A percentile compares a stretch with the other conserved stretches of the same genome.
phyloP scores from a whole-genome alignment of 768 basidiomycete genomes.

The Mrakia hoshinonis region DNA sequence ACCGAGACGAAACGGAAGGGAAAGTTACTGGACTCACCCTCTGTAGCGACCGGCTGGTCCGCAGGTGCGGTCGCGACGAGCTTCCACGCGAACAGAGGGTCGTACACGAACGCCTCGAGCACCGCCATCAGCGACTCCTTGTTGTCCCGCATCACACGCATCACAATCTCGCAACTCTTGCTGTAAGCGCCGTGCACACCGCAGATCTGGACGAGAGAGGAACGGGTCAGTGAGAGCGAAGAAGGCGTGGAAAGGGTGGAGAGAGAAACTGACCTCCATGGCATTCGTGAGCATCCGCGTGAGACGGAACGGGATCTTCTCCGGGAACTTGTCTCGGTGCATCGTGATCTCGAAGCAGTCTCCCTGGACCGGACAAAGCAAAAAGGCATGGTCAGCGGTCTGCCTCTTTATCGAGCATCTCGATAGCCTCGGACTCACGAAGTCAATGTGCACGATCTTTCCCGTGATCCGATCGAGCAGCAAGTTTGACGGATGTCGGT shows the following conservation, averaged over 20 bases:
- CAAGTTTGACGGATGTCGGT: slow-evolving; percentile 92
- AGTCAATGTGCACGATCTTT: slow-evolving; percentile 76
- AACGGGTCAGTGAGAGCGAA: not conserved
- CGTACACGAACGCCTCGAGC: slow-evolving; percentile 95
- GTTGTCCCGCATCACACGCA: slow-evolving; percentile 90
- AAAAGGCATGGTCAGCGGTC: not conserved
- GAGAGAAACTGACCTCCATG: slow-evolving; percentile 68
- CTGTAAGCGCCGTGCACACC: slow-evolving; percentile 97
- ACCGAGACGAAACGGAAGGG: slow-evolving; percentile 5
- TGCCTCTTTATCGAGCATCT: slow-evolving; percentile 21
- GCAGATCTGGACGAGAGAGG: slow-evolving; percentile 58
- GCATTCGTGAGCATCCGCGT: slow-evolving; percentile 98
- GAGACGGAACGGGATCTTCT: slow-evolving; percentile 94
- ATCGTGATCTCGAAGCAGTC: slow-evolving; percentile 98
- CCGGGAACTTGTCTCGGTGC: slow-evolving; percentile 97
- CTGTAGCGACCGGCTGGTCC: slow-evolving; percentile 62
- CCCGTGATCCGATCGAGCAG: slow-evolving; percentile 84
- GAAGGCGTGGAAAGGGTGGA: not conserved
- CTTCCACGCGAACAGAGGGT: slow-evolving; percentile 95
- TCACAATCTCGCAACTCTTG: slow-evolving; percentile 92
- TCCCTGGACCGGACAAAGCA: slow-evolving; percentile 44
- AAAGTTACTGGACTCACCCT: slow-evolving; percentile 47
- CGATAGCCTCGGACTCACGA: slow-evolving; percentile 40
- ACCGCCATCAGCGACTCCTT: slow-evolving; percentile 99
- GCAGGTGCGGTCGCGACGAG: slow-evolving; percentile 57